Percentiles rank a stretch among this genome's conserved stretches.
phyloP scores from a whole-genome alignment of 768 basidiomycete species.

The Podaxis sp. region DNA sequence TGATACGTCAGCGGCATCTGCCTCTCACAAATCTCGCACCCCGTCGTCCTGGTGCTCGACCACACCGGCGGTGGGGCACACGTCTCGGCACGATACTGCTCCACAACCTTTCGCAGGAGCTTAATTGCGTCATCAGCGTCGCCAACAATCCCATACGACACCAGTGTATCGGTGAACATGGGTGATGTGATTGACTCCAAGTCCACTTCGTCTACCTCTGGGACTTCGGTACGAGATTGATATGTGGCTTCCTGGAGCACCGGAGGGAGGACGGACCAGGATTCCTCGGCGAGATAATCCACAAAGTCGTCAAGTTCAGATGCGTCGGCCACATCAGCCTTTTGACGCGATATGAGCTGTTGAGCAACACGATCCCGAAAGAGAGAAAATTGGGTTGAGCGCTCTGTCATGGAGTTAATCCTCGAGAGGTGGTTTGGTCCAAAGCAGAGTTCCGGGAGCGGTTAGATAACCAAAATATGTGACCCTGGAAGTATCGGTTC shows the following conservation, averaged over 20 bases:
- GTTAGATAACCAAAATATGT: too few species aligned
- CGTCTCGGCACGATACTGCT: conserved; percentile 39
- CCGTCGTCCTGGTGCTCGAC: conserved; percentile 44
- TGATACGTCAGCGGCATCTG: conserved; percentile 56
- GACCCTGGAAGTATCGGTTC: too few species aligned
- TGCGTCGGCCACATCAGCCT: conserved; percentile 13
- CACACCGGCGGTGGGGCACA: conserved; percentile 48
- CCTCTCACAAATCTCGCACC: conserved; percentile 60
- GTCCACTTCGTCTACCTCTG: conserved; percentile 29
- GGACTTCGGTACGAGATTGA: conserved; percentile 22
- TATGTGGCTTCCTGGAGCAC: conserved; percentile 32
- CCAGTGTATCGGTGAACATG: conserved; percentile 44
- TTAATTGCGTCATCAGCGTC: conserved; percentile 36
- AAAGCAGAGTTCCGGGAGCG: too few species aligned
- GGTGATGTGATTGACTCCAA: conserved; percentile 34
- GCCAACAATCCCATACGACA: conserved; percentile 39
- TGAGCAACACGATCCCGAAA: conserved; percentile 12
- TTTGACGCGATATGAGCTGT: not conserved
- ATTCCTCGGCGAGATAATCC: conserved; percentile 45
- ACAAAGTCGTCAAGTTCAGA: conserved; percentile 47
- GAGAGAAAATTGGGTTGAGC: conserved; percentile 5
- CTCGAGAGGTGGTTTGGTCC: not conserved
- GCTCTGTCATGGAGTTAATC: not conserved
- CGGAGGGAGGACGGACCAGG: conserved; percentile 40
- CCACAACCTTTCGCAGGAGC: conserved; percentile 37